Evolutionary conservation across 495 filamentous ascomycete species (phyloP).

Genomic region (Parachaetomium inaequale): DNA sequence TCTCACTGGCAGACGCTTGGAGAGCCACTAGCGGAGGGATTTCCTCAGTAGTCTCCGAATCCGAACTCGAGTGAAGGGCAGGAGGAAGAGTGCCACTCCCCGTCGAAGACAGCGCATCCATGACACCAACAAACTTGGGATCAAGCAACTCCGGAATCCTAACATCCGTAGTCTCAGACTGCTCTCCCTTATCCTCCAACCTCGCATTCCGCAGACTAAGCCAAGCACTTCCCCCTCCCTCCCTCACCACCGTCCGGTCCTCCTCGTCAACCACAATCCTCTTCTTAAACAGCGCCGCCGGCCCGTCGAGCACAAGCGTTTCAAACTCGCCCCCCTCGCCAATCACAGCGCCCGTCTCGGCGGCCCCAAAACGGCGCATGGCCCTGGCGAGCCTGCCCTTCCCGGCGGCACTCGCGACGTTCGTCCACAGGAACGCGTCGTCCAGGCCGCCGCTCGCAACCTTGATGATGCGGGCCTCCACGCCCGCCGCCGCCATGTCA

Average conservation of each 20-base stretch:
- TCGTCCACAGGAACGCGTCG: slow-evolving; percentile 75
- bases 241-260: slow-evolving; percentile 52
- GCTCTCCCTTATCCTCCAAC: slow-evolving; percentile 48
- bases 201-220: slow-evolving; percentile 56
- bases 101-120: slow-evolving; percentile 12
- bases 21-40: background rate
- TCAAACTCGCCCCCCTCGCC: slow-evolving; percentile 98
- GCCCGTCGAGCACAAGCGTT: slow-evolving; percentile 83
- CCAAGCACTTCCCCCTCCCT: slow-evolving; percentile 69
- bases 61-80: background rate
- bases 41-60: background rate
- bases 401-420: slow-evolving; percentile 57
- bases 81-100: background rate
- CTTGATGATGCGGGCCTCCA: slow-evolving; percentile 88
- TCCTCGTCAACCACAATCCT: slow-evolving; percentile 60
- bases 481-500: slow-evolving; percentile 73
- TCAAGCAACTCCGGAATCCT: slow-evolving; percentile 49
- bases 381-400: slow-evolving; percentile 55
- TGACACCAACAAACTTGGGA: slow-evolving; percentile 39
- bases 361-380: slow-evolving; percentile 65
- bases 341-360: slow-evolving; percentile 64
- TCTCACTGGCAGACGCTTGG: background rate
- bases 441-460: slow-evolving; percentile 88
- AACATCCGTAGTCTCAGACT: slow-evolving; percentile 19
- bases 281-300: slow-evolving; percentile 63